phyloP scores from a whole-genome alignment of 257 asterid genomes.

The Solanum tarapatanum region DNA sequence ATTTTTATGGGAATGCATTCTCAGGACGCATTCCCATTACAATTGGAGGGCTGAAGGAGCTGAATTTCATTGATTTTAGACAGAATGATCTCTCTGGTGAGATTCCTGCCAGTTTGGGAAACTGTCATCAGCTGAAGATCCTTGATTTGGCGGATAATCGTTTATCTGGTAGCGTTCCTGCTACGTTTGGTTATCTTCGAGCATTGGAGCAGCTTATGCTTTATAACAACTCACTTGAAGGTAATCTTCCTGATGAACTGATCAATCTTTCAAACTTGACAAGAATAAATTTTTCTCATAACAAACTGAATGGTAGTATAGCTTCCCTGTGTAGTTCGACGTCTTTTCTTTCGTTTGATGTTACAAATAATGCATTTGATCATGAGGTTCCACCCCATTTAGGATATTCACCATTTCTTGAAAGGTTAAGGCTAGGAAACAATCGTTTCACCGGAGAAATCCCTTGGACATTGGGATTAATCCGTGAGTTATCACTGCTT shows the following conservation, averaged over 20 bases:
- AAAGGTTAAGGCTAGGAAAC: conserved; percentile 65
- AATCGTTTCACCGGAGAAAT: conserved; percentile 60
- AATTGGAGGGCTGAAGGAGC: conserved; percentile 52
- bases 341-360: conserved; percentile 65
- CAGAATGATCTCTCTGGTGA: conserved; percentile 77
- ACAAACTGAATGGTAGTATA: conserved; percentile 60
- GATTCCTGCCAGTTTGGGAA: conserved; percentile 64
- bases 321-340: conserved; percentile 58
- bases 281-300: conserved; percentile 65
- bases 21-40: conserved; percentile 56
- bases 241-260: conserved; percentile 56
- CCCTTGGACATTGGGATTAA: conserved; percentile 60
- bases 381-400: conserved; percentile 52
- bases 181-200: conserved; percentile 44
- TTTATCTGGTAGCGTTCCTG: conserved; percentile 62
- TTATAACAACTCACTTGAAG: conserved; percentile 73
- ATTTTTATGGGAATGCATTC: conserved; percentile 71
- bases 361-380: conserved; percentile 59
- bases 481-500: conserved; percentile 43
- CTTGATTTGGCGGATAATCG: conserved; percentile 84
- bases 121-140: conserved; percentile 41
- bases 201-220: conserved; percentile 72
- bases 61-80: conserved; percentile 64
- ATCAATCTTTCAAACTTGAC: conserved; percentile 46
- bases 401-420: conserved; percentile 60